Evolutionary conservation across 2,329 filamentous ascomycete genomes (phyloP).

Genomic region (Colletotrichum viniferum): DNA sequence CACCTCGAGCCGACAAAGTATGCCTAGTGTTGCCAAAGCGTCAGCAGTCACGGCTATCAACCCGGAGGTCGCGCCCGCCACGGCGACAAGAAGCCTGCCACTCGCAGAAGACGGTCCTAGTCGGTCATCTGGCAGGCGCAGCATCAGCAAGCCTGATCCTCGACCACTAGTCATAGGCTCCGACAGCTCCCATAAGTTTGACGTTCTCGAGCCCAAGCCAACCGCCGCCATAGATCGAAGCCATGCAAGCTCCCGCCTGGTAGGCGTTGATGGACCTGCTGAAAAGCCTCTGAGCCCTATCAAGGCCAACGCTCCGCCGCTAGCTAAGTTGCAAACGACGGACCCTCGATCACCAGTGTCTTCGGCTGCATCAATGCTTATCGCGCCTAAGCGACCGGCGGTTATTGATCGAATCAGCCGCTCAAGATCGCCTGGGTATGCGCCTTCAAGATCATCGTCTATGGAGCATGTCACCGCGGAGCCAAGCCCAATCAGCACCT

Average conservation of each 20-base stretch:
- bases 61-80: constrained; percentile 53
- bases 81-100: constrained; percentile 45
- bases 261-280: constrained; percentile 48
- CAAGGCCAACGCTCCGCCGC: constrained; percentile 36
- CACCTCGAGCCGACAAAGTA: constrained; percentile 40
- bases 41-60: constrained; percentile 45
- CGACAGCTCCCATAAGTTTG: constrained; percentile 43
- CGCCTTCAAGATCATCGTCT: constrained; percentile 62
- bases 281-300: constrained; percentile 50
- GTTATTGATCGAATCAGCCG: constrained; percentile 61
- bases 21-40: constrained; percentile 47
- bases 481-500: constrained; percentile 61
- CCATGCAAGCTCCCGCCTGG: constrained; percentile 28
- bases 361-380: constrained; percentile 41
- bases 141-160: constrained; percentile 47
- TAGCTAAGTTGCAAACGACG: constrained; percentile 37
- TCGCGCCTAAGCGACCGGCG: constrained; percentile 48
- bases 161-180: constrained; percentile 37
- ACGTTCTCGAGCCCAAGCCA: constrained; percentile 39
- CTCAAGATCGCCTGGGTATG: constrained; percentile 44
- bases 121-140: constrained; percentile 42
- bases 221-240: constrained; percentile 31
- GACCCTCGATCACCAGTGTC: constrained; percentile 34
- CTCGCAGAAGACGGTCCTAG: constrained; percentile 49
- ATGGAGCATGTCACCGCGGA: constrained; percentile 61